Evolutionary conservation across 176 grass and related monocot species (phyloP).

Genomic region (Carex pumila): DNA sequence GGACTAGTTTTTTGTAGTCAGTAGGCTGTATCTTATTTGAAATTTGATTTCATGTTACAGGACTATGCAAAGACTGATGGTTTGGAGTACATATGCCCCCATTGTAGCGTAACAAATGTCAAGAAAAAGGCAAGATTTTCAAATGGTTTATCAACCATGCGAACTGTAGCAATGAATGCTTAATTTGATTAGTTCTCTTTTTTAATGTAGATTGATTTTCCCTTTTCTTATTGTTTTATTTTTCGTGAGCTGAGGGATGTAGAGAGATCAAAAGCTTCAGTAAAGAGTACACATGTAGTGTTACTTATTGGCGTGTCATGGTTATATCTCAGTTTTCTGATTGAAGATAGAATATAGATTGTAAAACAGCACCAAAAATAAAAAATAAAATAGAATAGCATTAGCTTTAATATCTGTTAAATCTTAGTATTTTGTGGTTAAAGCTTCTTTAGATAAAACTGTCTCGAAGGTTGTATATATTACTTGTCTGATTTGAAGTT

Average conservation of each 20-base stretch:
- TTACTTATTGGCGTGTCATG: too few relatives aligned
- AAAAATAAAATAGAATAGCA: background rate
- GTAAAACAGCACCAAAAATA: background rate
- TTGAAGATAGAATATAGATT: background rate
- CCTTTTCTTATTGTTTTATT: constrained; percentile 12
- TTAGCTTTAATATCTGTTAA: background rate
- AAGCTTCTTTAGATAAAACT: background rate
- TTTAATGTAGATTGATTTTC: background rate
- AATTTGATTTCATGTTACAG: constrained; percentile 32
- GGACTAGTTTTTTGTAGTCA: too few relatives aligned
- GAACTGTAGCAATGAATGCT: constrained; percentile 16
- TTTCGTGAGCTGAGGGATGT: background rate
- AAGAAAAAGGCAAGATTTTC: constrained; percentile 32
- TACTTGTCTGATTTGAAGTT: background rate
- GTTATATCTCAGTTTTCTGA: background rate
- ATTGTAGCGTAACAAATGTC: constrained; percentile 37
- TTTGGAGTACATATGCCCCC: constrained; percentile 55
- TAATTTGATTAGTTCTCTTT: constrained; percentile 14
- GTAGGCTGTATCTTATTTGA: constrained; percentile 4
- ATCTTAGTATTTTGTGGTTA: background rate
- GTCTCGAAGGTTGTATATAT: background rate
- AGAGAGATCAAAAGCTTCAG: background rate
- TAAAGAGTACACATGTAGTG: background rate
- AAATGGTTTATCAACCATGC: constrained; percentile 23
- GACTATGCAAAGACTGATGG: constrained; percentile 72